Evolutionary conservation across 1,139 yeast species (phyloP).

Genomic region (Kurtzmaniella quercitrusa): DNA sequence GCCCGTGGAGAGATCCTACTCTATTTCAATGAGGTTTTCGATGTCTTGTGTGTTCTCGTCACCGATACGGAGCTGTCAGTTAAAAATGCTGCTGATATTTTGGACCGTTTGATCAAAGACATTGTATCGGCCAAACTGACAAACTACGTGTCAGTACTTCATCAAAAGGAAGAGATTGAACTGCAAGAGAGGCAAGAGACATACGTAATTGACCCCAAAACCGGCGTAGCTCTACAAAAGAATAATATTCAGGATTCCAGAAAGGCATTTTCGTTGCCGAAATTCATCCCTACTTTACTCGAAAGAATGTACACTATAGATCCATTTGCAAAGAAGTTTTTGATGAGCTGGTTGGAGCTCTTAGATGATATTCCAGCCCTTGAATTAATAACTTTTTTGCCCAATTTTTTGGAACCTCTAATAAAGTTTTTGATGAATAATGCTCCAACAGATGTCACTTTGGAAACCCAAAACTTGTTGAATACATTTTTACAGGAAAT

Average conservation of each 20-base stretch:
- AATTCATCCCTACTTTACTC: slow-evolving; percentile 82
- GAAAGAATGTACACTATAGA: slow-evolving; percentile 91
- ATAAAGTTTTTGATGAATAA: slow-evolving; percentile 72
- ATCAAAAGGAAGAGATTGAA: slow-evolving; percentile 42
- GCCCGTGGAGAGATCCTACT: slow-evolving; percentile 91
- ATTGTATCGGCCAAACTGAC: slow-evolving; percentile 95
- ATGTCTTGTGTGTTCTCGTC: slow-evolving; percentile 82
- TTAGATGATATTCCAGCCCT: slow-evolving; percentile 90
- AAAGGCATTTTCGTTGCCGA: slow-evolving; percentile 79
- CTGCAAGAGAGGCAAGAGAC: slow-evolving; percentile 30
- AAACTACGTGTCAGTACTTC: slow-evolving; percentile 78
- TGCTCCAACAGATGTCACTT: slow-evolving; percentile 82
- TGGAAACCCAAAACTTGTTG: slow-evolving; percentile 75
- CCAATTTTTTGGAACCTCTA: slow-evolving; percentile 85
- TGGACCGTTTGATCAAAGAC: slow-evolving; percentile 88
- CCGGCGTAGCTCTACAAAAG: slow-evolving; percentile 57
- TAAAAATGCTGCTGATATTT: slow-evolving; percentile 91
- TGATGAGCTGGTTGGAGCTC: slow-evolving; percentile 89
- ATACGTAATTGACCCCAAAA: slow-evolving; percentile 47
- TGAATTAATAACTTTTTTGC: slow-evolving; percentile 81
- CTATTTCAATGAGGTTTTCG: slow-evolving; percentile 92
- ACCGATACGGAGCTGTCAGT: slow-evolving; percentile 92
- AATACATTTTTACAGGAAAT: slow-evolving; percentile 79
- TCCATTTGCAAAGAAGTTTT: slow-evolving; percentile 86
- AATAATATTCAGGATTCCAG: slow-evolving; percentile 59